Percentiles rank a stretch among this genome's conserved stretches.
phyloP scores from a whole-genome alignment of 1,284 basidiomycete species.

The Inonotus obliquus region DNA sequence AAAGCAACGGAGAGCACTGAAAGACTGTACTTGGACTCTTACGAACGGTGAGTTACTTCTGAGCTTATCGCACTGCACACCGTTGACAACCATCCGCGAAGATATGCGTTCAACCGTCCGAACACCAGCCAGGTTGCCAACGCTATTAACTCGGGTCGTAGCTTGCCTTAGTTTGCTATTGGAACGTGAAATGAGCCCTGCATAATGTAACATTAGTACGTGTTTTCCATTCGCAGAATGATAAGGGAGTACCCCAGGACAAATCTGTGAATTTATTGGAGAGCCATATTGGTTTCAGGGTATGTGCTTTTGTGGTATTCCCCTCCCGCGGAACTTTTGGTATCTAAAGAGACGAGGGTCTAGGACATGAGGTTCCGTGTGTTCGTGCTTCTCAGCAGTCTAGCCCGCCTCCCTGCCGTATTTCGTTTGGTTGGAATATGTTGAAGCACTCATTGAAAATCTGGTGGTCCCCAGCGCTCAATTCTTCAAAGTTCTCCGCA shows the following conservation, averaged over 20 bases:
- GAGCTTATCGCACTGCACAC: neutral
- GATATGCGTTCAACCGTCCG: conserved; percentile 69
- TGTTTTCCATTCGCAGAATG: neutral
- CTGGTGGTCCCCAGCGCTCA: too few species aligned
- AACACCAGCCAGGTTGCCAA: conserved; percentile 70
- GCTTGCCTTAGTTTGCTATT: conserved; percentile 44
- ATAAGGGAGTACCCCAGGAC: neutral
- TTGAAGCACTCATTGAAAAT: too few species aligned
- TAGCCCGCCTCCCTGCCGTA: too few species aligned
- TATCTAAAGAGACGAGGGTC: too few species aligned
- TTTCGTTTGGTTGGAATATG: too few species aligned
- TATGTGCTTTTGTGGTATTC: too few species aligned
- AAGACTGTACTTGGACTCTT: conserved; percentile 71
- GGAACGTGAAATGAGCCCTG: neutral
- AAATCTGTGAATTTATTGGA: neutral
- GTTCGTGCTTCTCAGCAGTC: too few species aligned
- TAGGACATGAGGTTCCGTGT: too few species aligned
- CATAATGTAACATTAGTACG: neutral
- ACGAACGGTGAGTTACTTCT: conserved; percentile 54
- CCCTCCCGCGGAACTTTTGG: too few species aligned
- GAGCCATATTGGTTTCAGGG: too few species aligned
- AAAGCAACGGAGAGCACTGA: conserved; percentile 67
- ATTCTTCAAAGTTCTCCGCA: too few species aligned
- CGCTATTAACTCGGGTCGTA: conserved; percentile 60
- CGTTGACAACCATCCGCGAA: conserved; percentile 23